phyloP scores from a whole-genome alignment of 352 stramenopile species.

The Thalassiosira ordinaria region DNA sequence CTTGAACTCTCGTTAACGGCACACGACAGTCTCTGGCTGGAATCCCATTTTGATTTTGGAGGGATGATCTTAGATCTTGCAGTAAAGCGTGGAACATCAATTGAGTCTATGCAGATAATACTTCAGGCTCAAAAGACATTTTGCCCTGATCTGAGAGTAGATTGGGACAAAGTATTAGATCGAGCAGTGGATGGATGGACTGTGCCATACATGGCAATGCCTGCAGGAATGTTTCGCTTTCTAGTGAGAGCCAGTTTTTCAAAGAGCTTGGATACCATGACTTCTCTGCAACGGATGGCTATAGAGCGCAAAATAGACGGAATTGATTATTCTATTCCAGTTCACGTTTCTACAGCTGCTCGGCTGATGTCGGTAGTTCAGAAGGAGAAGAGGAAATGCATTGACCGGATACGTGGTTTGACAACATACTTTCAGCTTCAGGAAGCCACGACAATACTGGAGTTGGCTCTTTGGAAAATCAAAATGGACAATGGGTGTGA shows the following conservation, averaged over 20 bases:
- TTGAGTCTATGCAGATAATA: neutral
- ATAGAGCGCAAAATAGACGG: too few relatives aligned
- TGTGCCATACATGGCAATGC: too few relatives aligned
- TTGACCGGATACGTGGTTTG: too few relatives aligned
- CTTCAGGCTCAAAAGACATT: neutral
- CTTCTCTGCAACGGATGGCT: too few relatives aligned
- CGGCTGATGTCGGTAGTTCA: neutral
- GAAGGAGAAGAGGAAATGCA: too few relatives aligned
- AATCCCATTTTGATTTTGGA: too few relatives aligned
- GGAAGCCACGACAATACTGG: constrained; percentile 8
- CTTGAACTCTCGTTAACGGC: constrained; percentile 11
- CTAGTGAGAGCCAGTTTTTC: neutral
- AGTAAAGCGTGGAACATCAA: neutral
- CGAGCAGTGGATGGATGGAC: neutral
- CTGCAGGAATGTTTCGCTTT: neutral
- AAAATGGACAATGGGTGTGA: too few relatives aligned
- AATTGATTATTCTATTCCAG: too few relatives aligned
- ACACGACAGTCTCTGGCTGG: neutral
- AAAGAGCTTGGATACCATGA: too few relatives aligned
- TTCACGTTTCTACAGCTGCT: too few relatives aligned
- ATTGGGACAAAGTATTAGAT: neutral
- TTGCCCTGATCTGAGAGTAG: neutral
- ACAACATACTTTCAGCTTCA: neutral
- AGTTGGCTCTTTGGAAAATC: constrained; percentile 19
- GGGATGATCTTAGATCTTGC: neutral